Base-by-base conservation (phyloP, 2,329 filamentous ascomycete species). In the Sporothrix humicola region DNA sequence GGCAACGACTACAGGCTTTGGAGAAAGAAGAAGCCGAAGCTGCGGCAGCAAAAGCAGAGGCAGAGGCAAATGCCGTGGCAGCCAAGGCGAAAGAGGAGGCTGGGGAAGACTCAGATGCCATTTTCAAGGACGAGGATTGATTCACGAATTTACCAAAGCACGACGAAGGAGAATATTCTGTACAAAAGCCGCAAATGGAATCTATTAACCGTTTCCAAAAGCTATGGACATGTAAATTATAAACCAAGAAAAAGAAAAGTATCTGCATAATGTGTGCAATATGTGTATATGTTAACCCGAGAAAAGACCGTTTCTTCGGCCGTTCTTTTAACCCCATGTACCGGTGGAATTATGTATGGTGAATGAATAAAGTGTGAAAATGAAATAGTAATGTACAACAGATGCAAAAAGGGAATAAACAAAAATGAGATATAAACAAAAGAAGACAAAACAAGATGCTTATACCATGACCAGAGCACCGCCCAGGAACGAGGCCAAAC, bases 1-100 rank as follows among this genome's bases (percentile, higher is more conserved):
- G 90, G 77, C 89, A 92, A 79, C 84, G 91, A 76, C 92, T 69
- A 46, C 23, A 46, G 26, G 75, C 73, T 20, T 56, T 77, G 26
- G 69, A 73, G 42, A 72, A 66, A 2, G 73, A 73, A 1, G 74
- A 74, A 17, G 71, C 61, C 1, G 72, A 73, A 9, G 59, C 50
- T 12, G 59, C 31, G 3, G 73, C 58, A 3, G 63, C 59, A 2
- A 61, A 31, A 2, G 72, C 48, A 4, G 50, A 52, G 10, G 65
- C 65, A 13, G 58, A 59, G 26, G 73, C 56, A 20, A 65, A 31
- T 3, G 59, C 2, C 12, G 69, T 20, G 1, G 37, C 56, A 7
- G 13, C n/a, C 4, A 63, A 50, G 31, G 66, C n/a, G 31, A 44
- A 61, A n/a, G 71, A 23, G 15, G 44, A 61, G 50, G 26, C 54